Evolutionary conservation across 805 yeast genomes (phyloP).

Genomic region (Metschnikowia drakensbergensis): DNA sequence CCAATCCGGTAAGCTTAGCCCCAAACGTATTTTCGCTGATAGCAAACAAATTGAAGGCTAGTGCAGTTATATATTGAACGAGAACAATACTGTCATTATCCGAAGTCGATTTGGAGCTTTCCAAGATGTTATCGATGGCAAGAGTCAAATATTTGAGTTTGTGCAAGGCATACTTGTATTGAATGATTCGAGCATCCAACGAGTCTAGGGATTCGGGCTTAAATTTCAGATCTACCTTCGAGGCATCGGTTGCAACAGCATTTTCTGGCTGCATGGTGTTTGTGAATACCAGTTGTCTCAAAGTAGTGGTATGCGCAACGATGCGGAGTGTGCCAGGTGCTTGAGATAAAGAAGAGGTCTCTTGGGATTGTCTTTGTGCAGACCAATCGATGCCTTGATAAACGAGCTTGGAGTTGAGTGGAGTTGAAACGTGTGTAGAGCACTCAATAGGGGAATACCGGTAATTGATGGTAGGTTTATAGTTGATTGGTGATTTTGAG

Average conservation of each 20-base stretch:
- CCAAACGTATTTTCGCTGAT: conserved; percentile 34
- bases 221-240: background rate
- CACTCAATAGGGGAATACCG: background rate
- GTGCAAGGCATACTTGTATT: conserved; percentile 51
- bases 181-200: conserved; percentile 54
- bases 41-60: conserved; percentile 31
- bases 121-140: conserved; percentile 11
- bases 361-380: background rate
- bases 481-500: background rate
- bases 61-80: conserved; percentile 33
- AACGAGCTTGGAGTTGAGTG: background rate
- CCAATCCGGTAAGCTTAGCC: conserved; percentile 25
- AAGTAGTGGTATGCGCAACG: background rate
- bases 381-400: background rate
- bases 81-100: conserved; percentile 20
- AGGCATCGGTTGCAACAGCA: background rate
- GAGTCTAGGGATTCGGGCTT: conserved; percentile 27
- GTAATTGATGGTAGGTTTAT: background rate
- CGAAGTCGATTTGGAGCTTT: background rate
- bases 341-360: background rate
- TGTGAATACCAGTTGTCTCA: background rate
- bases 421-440: background rate
- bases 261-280: background rate
- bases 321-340: background rate
- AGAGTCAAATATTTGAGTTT: conserved; percentile 40